These are phyloP conservation scores for Blastocystis sp. DNA, from an alignment of 352 stramenopile genomes.

Conservation along the genomic window DNA sequence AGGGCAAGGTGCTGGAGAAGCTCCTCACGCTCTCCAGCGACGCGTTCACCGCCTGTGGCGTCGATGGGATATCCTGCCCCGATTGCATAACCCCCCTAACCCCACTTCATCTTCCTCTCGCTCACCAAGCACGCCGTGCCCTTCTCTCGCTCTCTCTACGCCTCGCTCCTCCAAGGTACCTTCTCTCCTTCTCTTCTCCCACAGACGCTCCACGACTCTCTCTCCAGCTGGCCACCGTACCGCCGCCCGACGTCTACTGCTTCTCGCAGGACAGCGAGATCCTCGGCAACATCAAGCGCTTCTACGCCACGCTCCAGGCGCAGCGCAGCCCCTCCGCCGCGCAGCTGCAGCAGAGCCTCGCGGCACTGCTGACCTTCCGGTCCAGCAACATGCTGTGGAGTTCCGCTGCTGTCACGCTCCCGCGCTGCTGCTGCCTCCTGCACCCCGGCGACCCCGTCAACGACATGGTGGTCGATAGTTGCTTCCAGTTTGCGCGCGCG, in stretches of 20 bases:
- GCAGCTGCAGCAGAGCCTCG: background rate
- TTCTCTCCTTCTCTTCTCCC: background rate
- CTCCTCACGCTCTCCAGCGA: constrained; percentile 20
- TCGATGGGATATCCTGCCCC: constrained; percentile 15
- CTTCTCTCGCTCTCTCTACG: constrained; percentile 3
- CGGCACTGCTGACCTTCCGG: background rate
- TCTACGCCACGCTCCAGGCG: constrained; percentile 4
- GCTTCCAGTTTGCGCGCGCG: constrained; percentile 41
- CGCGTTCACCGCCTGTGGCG: constrained; percentile 23
- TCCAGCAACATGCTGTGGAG: constrained; percentile 41
- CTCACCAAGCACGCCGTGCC: background rate
- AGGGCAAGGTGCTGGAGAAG: constrained; percentile 9
- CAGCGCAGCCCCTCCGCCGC: background rate
- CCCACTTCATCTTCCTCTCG: constrained; percentile 22
- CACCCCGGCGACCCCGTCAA: background rate
- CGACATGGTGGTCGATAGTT: constrained; percentile 52
- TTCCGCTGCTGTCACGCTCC: constrained; percentile 12
- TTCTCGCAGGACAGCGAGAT: constrained; percentile 51
- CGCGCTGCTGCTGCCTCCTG: background rate
- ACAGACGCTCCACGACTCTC: background rate
- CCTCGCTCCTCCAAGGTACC: constrained; percentile 17
- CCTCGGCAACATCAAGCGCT: background rate
- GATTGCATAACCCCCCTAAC: background rate
- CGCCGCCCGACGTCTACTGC: background rate
- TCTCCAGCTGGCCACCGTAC: background rate